Percentiles rank a stretch among this genome's conserved stretches.
Evolutionary conservation across 352 stramenopile genomes (phyloP).

Genomic region (Globisporangium parvum): DNA sequence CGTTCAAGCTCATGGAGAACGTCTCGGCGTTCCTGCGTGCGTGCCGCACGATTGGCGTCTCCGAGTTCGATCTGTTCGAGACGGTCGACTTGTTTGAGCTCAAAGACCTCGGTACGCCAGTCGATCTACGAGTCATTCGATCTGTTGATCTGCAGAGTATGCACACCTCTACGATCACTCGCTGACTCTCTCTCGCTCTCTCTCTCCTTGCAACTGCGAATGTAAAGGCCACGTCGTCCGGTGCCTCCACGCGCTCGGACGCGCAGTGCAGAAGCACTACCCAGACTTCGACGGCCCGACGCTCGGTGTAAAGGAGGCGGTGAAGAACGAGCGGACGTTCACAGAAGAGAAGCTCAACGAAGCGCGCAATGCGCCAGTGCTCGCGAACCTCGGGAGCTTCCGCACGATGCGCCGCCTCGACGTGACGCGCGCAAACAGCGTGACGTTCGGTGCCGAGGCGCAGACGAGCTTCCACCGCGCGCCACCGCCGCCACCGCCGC

Average conservation of each 20-base stretch:
- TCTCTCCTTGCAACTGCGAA: background rate
- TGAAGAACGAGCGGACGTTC: slow-evolving; percentile 72
- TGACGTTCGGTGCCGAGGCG: slow-evolving; percentile 75
- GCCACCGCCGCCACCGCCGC: slow-evolving; percentile 56
- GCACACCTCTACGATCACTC: background rate
- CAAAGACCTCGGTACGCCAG: slow-evolving; percentile 60
- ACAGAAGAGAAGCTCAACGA: slow-evolving; percentile 58
- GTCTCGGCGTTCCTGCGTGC: slow-evolving; percentile 81
- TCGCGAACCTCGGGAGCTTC: slow-evolving; percentile 68
- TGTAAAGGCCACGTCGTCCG: slow-evolving; percentile 56
- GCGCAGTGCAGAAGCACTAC: slow-evolving; percentile 71
- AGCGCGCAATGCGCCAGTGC: slow-evolving; percentile 47
- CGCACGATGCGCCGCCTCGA: slow-evolving; percentile 61
- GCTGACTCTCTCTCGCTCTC: too few species aligned
- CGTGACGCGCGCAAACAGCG: slow-evolving; percentile 43
- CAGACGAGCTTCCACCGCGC: slow-evolving; percentile 43
- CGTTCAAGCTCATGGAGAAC: slow-evolving; percentile 93
- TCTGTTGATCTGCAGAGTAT: background rate
- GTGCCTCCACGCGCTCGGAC: slow-evolving; percentile 70
- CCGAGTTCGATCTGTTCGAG: slow-evolving; percentile 88
- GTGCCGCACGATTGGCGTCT: slow-evolving; percentile 81
- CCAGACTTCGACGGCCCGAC: slow-evolving; percentile 64
- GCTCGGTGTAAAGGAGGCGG: slow-evolving; percentile 77
- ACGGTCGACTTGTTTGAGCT: slow-evolving; percentile 88
- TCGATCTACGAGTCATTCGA: background rate